phyloP scores from a whole-genome alignment of 2,329 filamentous ascomycete genomes.

The Cladosporium sphaerospermum region DNA sequence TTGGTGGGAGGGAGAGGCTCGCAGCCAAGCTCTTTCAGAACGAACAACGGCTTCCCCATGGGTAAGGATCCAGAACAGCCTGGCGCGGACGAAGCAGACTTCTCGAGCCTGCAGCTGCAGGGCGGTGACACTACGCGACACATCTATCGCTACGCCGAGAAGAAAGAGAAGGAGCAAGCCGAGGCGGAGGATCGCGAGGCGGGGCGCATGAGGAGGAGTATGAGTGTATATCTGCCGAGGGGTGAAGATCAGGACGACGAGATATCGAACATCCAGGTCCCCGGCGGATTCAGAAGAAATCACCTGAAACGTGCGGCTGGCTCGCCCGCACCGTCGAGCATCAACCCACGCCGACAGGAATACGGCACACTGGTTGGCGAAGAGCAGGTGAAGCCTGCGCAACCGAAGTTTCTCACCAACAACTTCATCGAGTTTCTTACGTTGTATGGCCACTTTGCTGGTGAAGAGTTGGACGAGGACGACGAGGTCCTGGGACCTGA shows the following conservation, averaged over 20 bases:
- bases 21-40: slow-evolving; percentile 25
- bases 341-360: slow-evolving; percentile 30
- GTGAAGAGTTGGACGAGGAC: slow-evolving; percentile 93
- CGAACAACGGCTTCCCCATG: slow-evolving; percentile 22
- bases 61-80: slow-evolving; percentile 22
- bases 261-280: slow-evolving; percentile 85
- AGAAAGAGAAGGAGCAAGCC: slow-evolving; percentile 73
- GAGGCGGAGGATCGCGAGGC: slow-evolving; percentile 55
- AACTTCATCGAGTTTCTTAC: slow-evolving; percentile 95
- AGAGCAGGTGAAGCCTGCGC: slow-evolving; percentile 16
- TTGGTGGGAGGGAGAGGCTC: slow-evolving; percentile 55
- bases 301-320: slow-evolving; percentile 72
- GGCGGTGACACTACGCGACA: slow-evolving; percentile 91
- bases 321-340: slow-evolving; percentile 43
- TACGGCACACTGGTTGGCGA: slow-evolving; percentile 20
- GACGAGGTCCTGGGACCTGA: slow-evolving; percentile 81
- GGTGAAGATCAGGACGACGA: slow-evolving; percentile 72
- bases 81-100: slow-evolving; percentile 64
- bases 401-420: slow-evolving; percentile 66
- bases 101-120: slow-evolving; percentile 87
- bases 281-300: slow-evolving; percentile 88
- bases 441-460: slow-evolving; percentile 94
- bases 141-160: slow-evolving; percentile 95
- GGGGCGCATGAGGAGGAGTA: slow-evolving; percentile 65
- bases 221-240: slow-evolving; percentile 78